Conservation (phyloP, 805 yeast species). For the Zygoascus flipseniorum region DNA sequence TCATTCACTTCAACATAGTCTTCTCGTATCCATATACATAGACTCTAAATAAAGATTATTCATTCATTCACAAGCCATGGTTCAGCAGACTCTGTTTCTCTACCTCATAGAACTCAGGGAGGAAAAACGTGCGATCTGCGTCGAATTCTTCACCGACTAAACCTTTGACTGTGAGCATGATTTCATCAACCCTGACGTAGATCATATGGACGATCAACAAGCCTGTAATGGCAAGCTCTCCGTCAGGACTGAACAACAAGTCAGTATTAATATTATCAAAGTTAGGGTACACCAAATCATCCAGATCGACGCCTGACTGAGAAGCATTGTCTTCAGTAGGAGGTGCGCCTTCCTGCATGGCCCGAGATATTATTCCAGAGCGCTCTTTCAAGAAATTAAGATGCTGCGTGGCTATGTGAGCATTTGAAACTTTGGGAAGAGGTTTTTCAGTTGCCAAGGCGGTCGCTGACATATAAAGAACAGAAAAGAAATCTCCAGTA, state of each 20-base stretch:
- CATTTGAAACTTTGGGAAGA: conserved; percentile 27
- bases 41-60: too few relatives aligned
- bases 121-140: conserved; percentile 9
- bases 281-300: not conserved
- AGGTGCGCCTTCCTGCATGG: not conserved
- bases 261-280: conserved; percentile 7
- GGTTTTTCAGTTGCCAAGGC: conserved; percentile 24
- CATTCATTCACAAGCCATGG: too few relatives aligned
- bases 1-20: too few relatives aligned
- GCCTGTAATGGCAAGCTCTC: conserved; percentile 18
- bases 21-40: too few relatives aligned
- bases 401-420: conserved; percentile 18
- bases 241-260: conserved; percentile 16
- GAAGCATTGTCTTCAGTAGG: not conserved
- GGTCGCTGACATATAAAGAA: conserved; percentile 25
- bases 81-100: not conserved
- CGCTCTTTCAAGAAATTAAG: conserved; percentile 7
- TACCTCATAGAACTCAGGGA: not conserved
- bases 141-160: conserved; percentile 30
- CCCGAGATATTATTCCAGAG: conserved; percentile 7
- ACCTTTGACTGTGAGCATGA: conserved; percentile 24
- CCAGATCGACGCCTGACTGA: not conserved
- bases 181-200: conserved; percentile 27
- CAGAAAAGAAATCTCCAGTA: conserved; percentile 23
- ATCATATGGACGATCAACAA: conserved; percentile 21